Base-by-base conservation (phyloP, 169 alveolate species). In the Prorocentrum cordatum region DNA sequence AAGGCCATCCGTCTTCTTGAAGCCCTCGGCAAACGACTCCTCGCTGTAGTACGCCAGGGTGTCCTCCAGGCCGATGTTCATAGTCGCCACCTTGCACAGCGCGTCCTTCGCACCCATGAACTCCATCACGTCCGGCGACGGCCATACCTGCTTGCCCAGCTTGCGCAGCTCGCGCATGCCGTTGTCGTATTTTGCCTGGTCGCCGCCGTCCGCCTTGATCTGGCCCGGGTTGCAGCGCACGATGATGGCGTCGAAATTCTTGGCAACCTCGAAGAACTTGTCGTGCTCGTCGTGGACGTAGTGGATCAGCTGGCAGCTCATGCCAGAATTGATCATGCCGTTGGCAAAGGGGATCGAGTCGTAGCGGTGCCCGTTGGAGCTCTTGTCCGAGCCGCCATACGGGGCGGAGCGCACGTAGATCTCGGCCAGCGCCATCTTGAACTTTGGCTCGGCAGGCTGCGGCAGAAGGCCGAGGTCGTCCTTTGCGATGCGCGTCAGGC, bases 241-340 rank as follows among this genome's bases (percentile, higher is more conserved):
- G 33, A 72, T 72, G 83, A 72, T 42, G 42, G 22, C 26, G 32
- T 72, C 66, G 31, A 72, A 72, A 1, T 26, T 3, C 67, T 72
- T 72, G 67, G 67, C 39, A 12, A 72, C 39, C 24, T 72, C 83
- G 47, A 72, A 72, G 83, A 72, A 72, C 83, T 72, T 72, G 67
- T 72, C 83, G 47, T 72, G 83, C 29, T 68, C 80, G 35, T 68
- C 80, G 36, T 68, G 80, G 1, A 26, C n/a, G 61, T 68, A 68
- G 80, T 72, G 83, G 47, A 72, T 72, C n/a, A n/a, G 47, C 67
- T 72, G 83, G 67, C 83, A 72, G 83, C 83, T 72, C 83, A 72
- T 72, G 4, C 83, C 83, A 3, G 83, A 32, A 1, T 14, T 27
- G 62, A 72, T 72, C 83, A 72, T 72, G 80, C 80, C 80, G 61